Evolutionary conservation across 208 protist genomes (phyloP).

Genomic region (Porcisia deanei): DNA sequence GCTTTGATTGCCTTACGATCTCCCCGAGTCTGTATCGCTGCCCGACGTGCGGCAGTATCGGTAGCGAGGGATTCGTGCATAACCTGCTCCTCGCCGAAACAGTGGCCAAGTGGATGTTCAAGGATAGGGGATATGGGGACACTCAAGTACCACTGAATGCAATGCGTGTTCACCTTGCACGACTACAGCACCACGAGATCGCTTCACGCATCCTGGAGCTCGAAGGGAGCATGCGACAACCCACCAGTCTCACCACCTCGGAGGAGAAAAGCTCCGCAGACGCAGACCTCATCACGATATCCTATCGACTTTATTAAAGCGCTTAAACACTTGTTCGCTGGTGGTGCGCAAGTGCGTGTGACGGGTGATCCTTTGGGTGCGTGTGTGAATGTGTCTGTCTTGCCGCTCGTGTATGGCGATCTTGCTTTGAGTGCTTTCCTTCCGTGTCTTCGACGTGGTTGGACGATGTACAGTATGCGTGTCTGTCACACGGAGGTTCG

Average conservation of each 20-base stretch:
- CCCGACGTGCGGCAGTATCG: conserved; percentile 82
- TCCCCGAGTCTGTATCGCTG: conserved; percentile 85
- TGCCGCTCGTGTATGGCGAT: neutral
- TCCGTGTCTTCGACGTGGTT: neutral
- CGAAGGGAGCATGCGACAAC: conserved; percentile 37
- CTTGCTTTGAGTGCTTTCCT: neutral
- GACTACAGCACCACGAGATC: conserved; percentile 64
- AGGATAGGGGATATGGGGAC: conserved; percentile 81
- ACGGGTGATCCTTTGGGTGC: neutral
- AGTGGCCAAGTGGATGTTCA: conserved; percentile 91
- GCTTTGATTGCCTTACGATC: conserved; percentile 82
- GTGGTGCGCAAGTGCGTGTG: neutral
- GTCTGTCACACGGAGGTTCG: neutral
- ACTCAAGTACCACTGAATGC: conserved; percentile 69
- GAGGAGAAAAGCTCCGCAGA: conserved; percentile 12
- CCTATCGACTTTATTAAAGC: conserved; percentile 69
- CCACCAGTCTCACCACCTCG: conserved; percentile 13
- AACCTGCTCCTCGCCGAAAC: conserved; percentile 81
- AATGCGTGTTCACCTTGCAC: conserved; percentile 79
- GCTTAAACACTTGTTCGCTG: neutral
- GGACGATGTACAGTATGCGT: neutral
- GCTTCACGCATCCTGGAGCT: conserved; percentile 45
- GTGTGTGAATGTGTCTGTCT: neutral
- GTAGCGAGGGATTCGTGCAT: conserved; percentile 86
- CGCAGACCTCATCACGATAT: conserved; percentile 54